Base-by-base conservation (phyloP, 2,329 filamentous ascomycete genomes). In the Apiospora arundinis region DNA sequence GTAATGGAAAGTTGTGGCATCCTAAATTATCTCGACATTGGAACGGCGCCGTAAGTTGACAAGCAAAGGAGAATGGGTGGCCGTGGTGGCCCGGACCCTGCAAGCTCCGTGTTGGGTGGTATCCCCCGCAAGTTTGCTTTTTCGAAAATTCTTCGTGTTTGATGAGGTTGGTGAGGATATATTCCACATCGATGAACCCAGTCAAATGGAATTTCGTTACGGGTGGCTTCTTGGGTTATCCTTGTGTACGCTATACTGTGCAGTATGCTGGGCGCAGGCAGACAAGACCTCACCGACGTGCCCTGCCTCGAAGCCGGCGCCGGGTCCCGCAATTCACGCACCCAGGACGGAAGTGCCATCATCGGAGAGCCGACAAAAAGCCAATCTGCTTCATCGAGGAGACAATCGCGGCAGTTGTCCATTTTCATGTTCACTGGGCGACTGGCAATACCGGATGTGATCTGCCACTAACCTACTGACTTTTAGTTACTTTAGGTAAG, bases 111-210 rank as follows among this genome's bases (percentile, higher is more conserved):
- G 32, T 63, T 40, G 56, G 16, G 32, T 63, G 56, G 56, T 63
- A 63, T 40, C 28, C 52, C 52, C 52, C 52, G 16, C 18, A 32
- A 60, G 28, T 37, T 60, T 60, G 52, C 52, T 37, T 60, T 60
- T 60, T 49, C 9, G 1, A 11, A 37, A 60, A 60, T 3, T n/a
- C 40, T 37, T 37, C 28, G 2, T 16, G 6, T 32, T 32, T 56
- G 25, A 32, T 6, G 14, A 37, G 28, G 16, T 60, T 37, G 52
- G 52, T 21, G 18, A 21, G 16, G 18, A 60, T 5, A 21, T 28
- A 60, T 60, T 11, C 28, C 28, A 60, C 16, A 11, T 37, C 52
- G 28, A 37, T 37, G 14, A 60, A 37, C 18, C 52, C 14, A 37
- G 16, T 37, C 16, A 18, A 4, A 37, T 60, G 28, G 52, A 37